Conservation (phyloP, 495 filamentous ascomycete species). For the Tuber aestivum region DNA sequence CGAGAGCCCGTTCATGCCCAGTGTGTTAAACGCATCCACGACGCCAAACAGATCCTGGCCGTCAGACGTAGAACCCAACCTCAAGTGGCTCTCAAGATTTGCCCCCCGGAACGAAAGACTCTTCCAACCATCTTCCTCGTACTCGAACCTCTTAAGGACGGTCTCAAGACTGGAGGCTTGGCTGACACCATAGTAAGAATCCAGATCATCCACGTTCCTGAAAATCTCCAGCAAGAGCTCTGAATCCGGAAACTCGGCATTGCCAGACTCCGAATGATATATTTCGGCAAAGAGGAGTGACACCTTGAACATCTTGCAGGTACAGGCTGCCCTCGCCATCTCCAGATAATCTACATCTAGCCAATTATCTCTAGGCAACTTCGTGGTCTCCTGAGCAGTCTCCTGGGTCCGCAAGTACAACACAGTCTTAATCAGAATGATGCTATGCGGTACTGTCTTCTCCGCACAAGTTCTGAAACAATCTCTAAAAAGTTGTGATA, state of each 20-base stretch:
- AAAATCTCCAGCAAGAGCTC: slow-evolving; percentile 74
- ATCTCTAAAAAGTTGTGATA: slow-evolving; percentile 49
- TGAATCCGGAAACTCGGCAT: slow-evolving; percentile 55
- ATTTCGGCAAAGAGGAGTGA: slow-evolving; percentile 80
- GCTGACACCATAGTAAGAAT: slow-evolving; percentile 90
- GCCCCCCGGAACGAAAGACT: slow-evolving; percentile 86
- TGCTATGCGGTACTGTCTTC: slow-evolving; percentile 48
- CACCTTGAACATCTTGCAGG: slow-evolving; percentile 79
- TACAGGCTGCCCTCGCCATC: slow-evolving; percentile 68
- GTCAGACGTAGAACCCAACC: slow-evolving; percentile 39
- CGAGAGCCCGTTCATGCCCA: slow-evolving; percentile 67
- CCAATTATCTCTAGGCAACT: slow-evolving; percentile 74
- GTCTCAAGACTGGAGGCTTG: slow-evolving; percentile 67
- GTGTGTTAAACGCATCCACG: slow-evolving; percentile 57
- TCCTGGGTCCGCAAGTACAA: slow-evolving; percentile 82
- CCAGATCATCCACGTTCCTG: slow-evolving; percentile 86
- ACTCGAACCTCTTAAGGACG: slow-evolving; percentile 77
- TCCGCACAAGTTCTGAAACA: slow-evolving; percentile 36
- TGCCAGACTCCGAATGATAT: slow-evolving; percentile 52
- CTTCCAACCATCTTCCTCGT: slow-evolving; percentile 81
- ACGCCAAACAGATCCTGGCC: slow-evolving; percentile 47
- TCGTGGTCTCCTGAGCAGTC: slow-evolving; percentile 66
- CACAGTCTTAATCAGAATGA: slow-evolving; percentile 67
- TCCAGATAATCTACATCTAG: slow-evolving; percentile 71
- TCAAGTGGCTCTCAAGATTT: slow-evolving; percentile 79